Conservation (phyloP, 2,329 filamentous ascomycete species). For the Graphiopsis chlorocephala region DNA sequence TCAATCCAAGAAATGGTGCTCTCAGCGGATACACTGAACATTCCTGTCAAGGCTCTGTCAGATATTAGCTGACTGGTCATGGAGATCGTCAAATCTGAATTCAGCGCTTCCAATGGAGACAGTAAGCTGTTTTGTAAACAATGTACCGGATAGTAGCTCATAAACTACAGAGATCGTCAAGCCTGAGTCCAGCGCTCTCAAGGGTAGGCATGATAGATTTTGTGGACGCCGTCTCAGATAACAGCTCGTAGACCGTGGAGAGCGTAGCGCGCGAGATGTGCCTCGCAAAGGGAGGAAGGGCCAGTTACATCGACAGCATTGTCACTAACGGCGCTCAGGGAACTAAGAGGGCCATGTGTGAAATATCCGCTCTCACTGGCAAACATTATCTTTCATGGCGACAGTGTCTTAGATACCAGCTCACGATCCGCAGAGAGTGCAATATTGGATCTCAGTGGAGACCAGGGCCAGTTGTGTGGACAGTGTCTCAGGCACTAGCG, state of each 20-base stretch:
- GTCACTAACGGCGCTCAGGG: not conserved
- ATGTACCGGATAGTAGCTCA: not conserved
- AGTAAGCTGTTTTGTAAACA: not conserved
- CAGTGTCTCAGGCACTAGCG: not conserved
- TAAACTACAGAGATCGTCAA: not conserved
- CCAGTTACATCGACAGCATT: not conserved
- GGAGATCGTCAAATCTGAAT: not conserved
- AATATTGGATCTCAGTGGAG: not conserved
- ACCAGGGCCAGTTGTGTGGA: not conserved
- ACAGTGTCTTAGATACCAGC: not conserved
- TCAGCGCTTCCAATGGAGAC: not conserved
- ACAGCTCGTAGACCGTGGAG: not conserved
- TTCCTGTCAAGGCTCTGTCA: not conserved
- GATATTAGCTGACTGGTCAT: not conserved
- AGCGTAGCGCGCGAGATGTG: not conserved
- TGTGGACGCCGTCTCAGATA: not conserved
- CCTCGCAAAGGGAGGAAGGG: not conserved
- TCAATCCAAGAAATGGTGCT: not conserved
- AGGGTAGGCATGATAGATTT: too few species aligned
- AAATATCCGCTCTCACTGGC: not conserved
- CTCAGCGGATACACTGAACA: not conserved
- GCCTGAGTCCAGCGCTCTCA: not conserved
- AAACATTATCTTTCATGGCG: not conserved
- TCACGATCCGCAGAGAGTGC: not conserved
- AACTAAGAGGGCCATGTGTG: not conserved